phyloP scores from a whole-genome alignment of 345 rosid species.

The Raphanus raphanistrum region DNA sequence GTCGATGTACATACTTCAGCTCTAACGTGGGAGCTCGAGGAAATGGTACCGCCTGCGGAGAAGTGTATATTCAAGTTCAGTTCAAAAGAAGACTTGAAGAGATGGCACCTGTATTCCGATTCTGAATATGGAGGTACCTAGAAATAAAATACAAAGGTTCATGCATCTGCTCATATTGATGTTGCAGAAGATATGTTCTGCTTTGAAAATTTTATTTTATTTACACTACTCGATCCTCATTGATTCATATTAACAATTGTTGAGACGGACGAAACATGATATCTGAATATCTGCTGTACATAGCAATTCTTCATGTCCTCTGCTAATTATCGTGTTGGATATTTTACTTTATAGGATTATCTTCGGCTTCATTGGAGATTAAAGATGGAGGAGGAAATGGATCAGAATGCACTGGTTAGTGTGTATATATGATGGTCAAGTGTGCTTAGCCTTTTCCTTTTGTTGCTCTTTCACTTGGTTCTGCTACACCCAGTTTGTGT shows the following conservation, averaged over 20 bases:
- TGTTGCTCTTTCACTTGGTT: conserved; percentile 1
- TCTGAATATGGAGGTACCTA: conserved; percentile 85
- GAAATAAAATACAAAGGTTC: conserved; percentile 5
- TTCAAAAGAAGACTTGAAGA: conserved; percentile 75
- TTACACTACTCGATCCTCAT: too few relatives aligned
- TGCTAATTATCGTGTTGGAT: conserved; percentile 14
- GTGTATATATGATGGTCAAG: neutral
- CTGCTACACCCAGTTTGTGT: too few relatives aligned
- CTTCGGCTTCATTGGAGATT: conserved; percentile 85
- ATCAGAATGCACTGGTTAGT: conserved; percentile 45
- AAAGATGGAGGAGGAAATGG: conserved; percentile 53
- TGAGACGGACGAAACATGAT: neutral
- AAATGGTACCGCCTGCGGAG: conserved; percentile 79
- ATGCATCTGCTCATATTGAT: conserved; percentile 11
- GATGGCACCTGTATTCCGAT: conserved; percentile 93
- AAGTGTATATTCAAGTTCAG: conserved; percentile 66
- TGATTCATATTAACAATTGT: neutral
- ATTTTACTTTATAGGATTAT: too few relatives aligned
- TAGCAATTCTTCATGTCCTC: conserved; percentile 14
- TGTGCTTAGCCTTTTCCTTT: neutral
- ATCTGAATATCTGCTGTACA: neutral
- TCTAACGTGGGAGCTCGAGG: conserved; percentile 82
- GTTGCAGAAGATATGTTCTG: neutral
- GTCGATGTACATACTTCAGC: conserved; percentile 44
- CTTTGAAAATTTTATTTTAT: too few relatives aligned